Evolutionary conservation across 768 basidiomycete species (phyloP).

Genomic region (Tulasnella sp.): DNA sequence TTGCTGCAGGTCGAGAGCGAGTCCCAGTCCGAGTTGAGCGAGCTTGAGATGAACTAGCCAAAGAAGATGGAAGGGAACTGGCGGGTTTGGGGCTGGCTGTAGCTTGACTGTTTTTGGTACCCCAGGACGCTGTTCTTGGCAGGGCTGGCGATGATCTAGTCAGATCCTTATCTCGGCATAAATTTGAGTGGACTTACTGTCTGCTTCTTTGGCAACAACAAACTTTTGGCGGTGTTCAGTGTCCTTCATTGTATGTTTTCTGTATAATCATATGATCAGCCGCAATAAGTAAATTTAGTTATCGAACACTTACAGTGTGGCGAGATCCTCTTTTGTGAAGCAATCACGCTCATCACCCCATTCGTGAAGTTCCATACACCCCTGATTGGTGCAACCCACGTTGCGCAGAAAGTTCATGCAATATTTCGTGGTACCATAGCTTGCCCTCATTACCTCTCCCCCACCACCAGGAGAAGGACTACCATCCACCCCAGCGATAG

Average conservation of each 20-base stretch:
- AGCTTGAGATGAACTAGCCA: neutral
- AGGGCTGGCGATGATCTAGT: slow-evolving; percentile 32
- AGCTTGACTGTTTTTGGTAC: slow-evolving; percentile 22
- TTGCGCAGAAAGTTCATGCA: slow-evolving; percentile 92
- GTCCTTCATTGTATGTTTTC: slow-evolving; percentile 88
- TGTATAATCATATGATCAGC: slow-evolving; percentile 23
- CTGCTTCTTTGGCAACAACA: slow-evolving; percentile 7
- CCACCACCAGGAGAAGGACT: slow-evolving; percentile 81
- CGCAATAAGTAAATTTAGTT: neutral
- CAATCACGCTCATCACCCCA: slow-evolving; percentile 98
- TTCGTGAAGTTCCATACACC: slow-evolving; percentile 91
- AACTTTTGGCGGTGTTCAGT: slow-evolving; percentile 42
- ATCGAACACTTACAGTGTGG: slow-evolving; percentile 55
- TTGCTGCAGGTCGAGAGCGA: neutral
- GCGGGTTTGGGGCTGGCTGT: slow-evolving; percentile 6
- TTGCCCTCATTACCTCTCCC: slow-evolving; percentile 80
- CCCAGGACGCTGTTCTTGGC: slow-evolving; percentile 45
- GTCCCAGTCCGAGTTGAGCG: neutral
- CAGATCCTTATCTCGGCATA: slow-evolving; percentile 1
- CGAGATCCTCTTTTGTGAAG: slow-evolving; percentile 91
- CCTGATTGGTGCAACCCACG: slow-evolving; percentile 67
- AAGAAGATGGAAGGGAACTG: slow-evolving; percentile 1
- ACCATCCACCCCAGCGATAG: slow-evolving; percentile 87
- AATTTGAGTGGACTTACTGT: neutral
- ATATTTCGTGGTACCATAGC: slow-evolving; percentile 93